Percentiles rank a stretch among this genome's conserved stretches.
Evolutionary conservation across 306 rosid genomes (phyloP).

Genomic region (Dalbergia oliveri): DNA sequence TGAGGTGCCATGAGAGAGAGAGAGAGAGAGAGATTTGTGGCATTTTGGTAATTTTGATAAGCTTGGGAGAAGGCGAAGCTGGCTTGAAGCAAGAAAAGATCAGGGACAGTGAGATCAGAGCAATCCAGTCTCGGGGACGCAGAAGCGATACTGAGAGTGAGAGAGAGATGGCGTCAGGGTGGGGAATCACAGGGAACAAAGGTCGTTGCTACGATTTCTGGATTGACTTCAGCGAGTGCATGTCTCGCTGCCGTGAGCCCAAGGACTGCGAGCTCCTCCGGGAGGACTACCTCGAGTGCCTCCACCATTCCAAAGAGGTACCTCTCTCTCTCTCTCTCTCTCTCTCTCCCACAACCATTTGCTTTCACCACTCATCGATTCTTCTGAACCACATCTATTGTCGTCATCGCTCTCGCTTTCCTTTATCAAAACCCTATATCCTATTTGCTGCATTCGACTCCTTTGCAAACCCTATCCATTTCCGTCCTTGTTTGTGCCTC

Average conservation of each 20-base stretch:
- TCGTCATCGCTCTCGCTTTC: background rate
- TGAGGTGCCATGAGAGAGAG: too few species aligned
- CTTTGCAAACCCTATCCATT: background rate
- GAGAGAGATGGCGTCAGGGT: constrained; percentile 85
- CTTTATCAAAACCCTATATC: constrained; percentile 41
- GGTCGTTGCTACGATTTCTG: constrained; percentile 99
- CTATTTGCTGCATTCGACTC: background rate
- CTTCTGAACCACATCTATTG: background rate
- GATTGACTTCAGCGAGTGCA: constrained; percentile 97
- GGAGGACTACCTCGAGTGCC: constrained; percentile 98
- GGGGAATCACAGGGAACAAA: constrained; percentile 97
- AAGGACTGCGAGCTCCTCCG: constrained; percentile 92
- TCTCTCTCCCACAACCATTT: background rate
- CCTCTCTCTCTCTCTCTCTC: background rate
- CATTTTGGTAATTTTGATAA: too few species aligned
- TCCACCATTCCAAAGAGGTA: constrained; percentile 99
- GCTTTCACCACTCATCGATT: background rate
- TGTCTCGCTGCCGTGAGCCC: constrained; percentile 97
- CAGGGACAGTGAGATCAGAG: background rate
- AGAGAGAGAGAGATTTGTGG: too few species aligned
- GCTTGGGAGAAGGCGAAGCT: too few species aligned
- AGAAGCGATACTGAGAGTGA: background rate
- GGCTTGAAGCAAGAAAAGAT: background rate
- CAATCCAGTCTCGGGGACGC: background rate
- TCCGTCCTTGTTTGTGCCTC: background rate